Evolutionary conservation across 805 yeast species (phyloP).

Genomic region (Hanseniaspora taiwanica): DNA sequence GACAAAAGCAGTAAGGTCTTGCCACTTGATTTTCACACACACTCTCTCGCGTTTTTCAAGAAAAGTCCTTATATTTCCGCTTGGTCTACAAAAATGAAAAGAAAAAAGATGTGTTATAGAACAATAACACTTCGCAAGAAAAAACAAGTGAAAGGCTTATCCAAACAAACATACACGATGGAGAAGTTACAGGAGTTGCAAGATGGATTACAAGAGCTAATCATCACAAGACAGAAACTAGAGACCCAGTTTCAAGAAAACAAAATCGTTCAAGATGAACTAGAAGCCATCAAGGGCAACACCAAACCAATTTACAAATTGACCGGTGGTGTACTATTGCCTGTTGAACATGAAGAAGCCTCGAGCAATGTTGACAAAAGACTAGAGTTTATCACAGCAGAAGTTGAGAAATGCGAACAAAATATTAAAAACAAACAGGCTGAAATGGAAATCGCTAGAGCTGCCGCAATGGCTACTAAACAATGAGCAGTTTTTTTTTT

Average conservation of each 20-base stretch:
- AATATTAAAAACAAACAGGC: slow-evolving; percentile 45
- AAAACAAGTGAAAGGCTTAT: no score
- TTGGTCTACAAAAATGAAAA: no score
- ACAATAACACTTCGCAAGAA: no score
- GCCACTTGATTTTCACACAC: no score
- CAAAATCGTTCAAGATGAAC: slow-evolving; percentile 75
- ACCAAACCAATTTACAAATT: slow-evolving; percentile 67
- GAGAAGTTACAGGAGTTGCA: slow-evolving; percentile 34
- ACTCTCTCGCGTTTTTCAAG: no score
- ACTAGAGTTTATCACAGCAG: slow-evolving; percentile 71
- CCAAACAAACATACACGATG: no score
- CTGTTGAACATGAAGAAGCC: slow-evolving; percentile 80
- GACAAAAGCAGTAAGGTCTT: background rate
- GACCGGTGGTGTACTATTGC: slow-evolving; percentile 84
- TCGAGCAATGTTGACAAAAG: slow-evolving; percentile 74
- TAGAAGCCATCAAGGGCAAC: slow-evolving; percentile 41
- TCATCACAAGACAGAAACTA: slow-evolving; percentile 66
- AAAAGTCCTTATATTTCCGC: no score
- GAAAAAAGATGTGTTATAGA: no score
- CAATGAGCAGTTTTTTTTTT: background rate
- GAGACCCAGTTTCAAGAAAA: slow-evolving; percentile 95
- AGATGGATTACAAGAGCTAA: slow-evolving; percentile 34
- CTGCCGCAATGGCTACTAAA: slow-evolving; percentile 28
- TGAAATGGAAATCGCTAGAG: slow-evolving; percentile 46
- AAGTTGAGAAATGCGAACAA: slow-evolving; percentile 64